Conservation (phyloP, 257 asterid species). For the Lantana camara region DNA sequence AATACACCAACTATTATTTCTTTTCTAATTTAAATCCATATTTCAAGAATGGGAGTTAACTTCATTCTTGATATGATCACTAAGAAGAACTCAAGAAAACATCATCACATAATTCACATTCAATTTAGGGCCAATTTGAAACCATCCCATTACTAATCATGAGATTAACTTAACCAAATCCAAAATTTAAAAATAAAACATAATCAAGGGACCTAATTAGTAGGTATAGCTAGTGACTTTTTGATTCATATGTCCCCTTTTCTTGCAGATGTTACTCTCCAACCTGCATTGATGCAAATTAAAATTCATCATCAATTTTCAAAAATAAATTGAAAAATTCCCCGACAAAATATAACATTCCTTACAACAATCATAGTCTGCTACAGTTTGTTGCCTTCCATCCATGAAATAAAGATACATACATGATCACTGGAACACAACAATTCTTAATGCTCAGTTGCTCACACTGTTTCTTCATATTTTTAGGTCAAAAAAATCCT, state of each 20-base stretch:
- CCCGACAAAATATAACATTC: slow-evolving; percentile 40
- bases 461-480: background rate
- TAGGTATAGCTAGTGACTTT: slow-evolving; percentile 32
- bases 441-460: slow-evolving; percentile 10
- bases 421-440: background rate
- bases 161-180: background rate
- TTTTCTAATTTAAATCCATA: no score
- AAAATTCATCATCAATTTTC: slow-evolving; percentile 20
- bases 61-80: slow-evolving; percentile 2
- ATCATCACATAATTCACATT: slow-evolving; percentile 6
- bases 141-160: slow-evolving; percentile 7
- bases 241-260: slow-evolving; percentile 31
- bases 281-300: slow-evolving; percentile 63
- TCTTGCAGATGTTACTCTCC: slow-evolving; percentile 19
- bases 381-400: slow-evolving; percentile 43
- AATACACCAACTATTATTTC: no score
- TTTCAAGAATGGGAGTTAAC: slow-evolving; percentile 22
- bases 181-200: no score
- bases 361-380: slow-evolving; percentile 34
- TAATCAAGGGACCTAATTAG: slow-evolving; percentile 29
- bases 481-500: no score
- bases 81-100: background rate
- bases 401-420: background rate
- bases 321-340: slow-evolving; percentile 19
- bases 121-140: slow-evolving; percentile 25